Conservation (phyloP, 2,329 filamentous ascomycete species). For the Neonectria faginata region DNA sequence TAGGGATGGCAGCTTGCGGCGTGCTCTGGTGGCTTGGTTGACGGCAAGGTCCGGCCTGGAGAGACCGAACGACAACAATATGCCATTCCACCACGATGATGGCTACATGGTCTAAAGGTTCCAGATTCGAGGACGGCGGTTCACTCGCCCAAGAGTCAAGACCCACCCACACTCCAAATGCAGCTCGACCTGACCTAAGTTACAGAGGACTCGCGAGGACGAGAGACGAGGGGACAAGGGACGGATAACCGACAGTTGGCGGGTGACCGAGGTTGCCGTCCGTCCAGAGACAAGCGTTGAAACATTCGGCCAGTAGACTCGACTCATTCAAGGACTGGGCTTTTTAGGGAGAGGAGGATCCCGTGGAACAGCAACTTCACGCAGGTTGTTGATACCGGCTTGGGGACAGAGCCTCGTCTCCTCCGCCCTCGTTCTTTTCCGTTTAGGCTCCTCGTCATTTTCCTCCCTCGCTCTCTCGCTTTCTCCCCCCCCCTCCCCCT, state of each 20-base stretch:
- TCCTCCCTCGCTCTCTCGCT: not conserved
- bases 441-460: not conserved
- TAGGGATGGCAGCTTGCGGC: conserved; percentile 25
- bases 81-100: conserved; percentile 11
- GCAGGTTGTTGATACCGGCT: conserved; percentile 10
- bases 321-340: no score
- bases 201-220: not conserved
- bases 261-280: not conserved
- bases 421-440: conserved; percentile 4
- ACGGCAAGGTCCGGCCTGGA: conserved; percentile 42
- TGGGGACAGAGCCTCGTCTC: conserved; percentile 10
- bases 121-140: conserved; percentile 26
- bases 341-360: not conserved
- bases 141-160: conserved; percentile 7
- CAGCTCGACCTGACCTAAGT: conserved; percentile 10
- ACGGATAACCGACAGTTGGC: not conserved
- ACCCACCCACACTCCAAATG: conserved; percentile 8
- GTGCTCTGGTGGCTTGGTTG: conserved; percentile 36
- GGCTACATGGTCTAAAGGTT: not conserved
- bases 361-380: not conserved
- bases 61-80: conserved; percentile 34
- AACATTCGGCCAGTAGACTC: not conserved
- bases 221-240: not conserved
- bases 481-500: no score
- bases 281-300: conserved; percentile 1